A percentile compares a stretch with the other conserved stretches of the same genome.
Conservation (phyloP, 2,329 filamentous ascomycete species). For the Xylariaceae sp. region DNA sequence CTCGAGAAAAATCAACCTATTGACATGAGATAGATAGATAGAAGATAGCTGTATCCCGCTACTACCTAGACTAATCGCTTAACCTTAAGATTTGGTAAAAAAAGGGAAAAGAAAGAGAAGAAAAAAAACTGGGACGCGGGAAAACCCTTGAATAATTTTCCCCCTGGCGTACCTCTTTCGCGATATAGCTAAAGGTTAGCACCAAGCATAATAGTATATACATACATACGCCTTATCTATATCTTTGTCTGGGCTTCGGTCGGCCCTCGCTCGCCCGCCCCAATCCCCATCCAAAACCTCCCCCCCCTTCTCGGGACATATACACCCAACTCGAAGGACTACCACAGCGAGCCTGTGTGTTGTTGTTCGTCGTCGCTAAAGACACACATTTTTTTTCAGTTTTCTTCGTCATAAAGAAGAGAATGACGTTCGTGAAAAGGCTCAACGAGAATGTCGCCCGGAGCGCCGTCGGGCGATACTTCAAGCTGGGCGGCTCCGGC, state of each 20-base stretch:
- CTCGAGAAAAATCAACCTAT: too few relatives aligned
- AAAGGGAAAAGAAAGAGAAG: too few relatives aligned
- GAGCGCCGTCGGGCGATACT: conserved; percentile 64
- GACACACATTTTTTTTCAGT: background rate
- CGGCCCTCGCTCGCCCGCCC: background rate
- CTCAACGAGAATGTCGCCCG: conserved; percentile 38
- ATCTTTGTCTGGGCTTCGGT: background rate
- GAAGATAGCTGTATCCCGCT: too few relatives aligned
- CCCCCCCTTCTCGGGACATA: background rate
- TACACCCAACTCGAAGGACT: background rate
- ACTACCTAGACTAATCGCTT: too few relatives aligned
- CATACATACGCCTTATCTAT: background rate
- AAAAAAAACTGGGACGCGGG: too few relatives aligned
- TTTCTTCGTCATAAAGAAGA: background rate
- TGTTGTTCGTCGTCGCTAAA: background rate
- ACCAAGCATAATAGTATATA: background rate
- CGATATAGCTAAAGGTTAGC: background rate
- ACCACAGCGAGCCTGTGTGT: background rate
- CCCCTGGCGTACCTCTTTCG: background rate
- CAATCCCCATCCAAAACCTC: background rate
- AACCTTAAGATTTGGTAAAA: too few relatives aligned
- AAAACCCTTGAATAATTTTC: too few relatives aligned
- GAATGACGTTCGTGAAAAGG: conserved; percentile 7
- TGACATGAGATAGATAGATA: too few relatives aligned
- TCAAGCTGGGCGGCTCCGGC: conserved; percentile 74